These are phyloP conservation scores for Tolypocladium nubicola DNA, from an alignment of 2,329 filamentous ascomycete genomes.

Conservation along the genomic window DNA sequence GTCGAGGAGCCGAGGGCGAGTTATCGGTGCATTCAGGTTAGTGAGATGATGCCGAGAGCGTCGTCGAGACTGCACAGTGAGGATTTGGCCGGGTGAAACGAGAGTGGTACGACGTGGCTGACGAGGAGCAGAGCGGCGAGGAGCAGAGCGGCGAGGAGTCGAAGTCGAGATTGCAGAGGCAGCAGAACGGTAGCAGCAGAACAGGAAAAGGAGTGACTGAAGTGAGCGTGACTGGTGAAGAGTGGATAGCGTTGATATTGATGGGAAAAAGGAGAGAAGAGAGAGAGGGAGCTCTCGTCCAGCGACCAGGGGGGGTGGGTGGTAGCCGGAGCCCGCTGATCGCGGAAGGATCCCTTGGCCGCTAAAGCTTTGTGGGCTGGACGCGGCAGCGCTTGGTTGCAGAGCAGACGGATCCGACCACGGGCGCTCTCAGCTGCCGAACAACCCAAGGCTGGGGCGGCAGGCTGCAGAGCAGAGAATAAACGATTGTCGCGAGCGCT, in stretches of 20 bases:
- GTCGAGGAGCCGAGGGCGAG: slow-evolving; percentile 20
- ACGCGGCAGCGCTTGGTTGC: neutral
- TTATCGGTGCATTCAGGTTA: slow-evolving; percentile 26
- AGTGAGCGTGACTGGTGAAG: slow-evolving; percentile 21
- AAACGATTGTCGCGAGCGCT: neutral
- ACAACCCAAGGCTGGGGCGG: neutral
- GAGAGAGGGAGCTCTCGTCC: slow-evolving; percentile 12
- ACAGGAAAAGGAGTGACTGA: slow-evolving; percentile 28
- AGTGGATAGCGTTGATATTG: slow-evolving; percentile 27
- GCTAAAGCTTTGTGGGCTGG: slow-evolving; percentile 10
- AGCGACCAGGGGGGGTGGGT: slow-evolving; percentile 5
- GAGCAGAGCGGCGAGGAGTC: slow-evolving; percentile 3
- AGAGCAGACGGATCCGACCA: neutral
- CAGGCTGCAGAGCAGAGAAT: neutral
- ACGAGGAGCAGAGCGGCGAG: slow-evolving; percentile 3
- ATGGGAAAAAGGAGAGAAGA: slow-evolving; percentile 16
- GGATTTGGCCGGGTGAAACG: neutral
- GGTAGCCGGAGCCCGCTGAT: slow-evolving; percentile 23
- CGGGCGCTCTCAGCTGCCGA: neutral
- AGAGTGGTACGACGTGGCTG: slow-evolving; percentile 2
- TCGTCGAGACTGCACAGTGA: neutral
- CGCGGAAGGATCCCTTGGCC: slow-evolving; percentile 21
- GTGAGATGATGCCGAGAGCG: slow-evolving; percentile 3
- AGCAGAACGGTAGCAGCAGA: slow-evolving; percentile 2
- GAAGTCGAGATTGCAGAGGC: slow-evolving; percentile 7